Evolutionary conservation across 345 rosid genomes (phyloP).

Genomic region (Dovyalis caffra): DNA sequence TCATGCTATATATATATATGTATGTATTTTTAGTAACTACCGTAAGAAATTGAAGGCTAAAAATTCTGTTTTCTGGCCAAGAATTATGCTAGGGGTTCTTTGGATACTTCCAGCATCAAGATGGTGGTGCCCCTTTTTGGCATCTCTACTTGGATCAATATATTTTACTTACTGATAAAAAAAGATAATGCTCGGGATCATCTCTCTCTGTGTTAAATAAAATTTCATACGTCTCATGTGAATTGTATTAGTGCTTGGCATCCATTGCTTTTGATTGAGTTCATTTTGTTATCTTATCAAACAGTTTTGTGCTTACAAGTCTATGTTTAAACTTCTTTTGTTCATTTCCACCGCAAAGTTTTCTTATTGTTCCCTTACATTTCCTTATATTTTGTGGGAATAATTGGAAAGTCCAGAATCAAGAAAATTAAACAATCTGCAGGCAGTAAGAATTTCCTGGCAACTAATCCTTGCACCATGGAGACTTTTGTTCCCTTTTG

Average conservation of each 20-base stretch:
- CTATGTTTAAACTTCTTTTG: not conserved
- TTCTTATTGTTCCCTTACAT: not conserved
- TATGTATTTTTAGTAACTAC: not conserved
- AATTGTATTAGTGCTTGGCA: not conserved
- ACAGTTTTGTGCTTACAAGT: not conserved
- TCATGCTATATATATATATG: slow-evolving; percentile 1
- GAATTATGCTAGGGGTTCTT: not conserved
- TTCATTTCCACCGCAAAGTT: not conserved
- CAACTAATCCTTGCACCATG: slow-evolving; percentile 65
- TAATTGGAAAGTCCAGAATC: slow-evolving; percentile 51
- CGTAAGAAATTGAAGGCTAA: slow-evolving; percentile 3
- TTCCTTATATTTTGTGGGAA: not conserved
- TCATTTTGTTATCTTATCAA: not conserved
- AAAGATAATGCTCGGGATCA: not conserved
- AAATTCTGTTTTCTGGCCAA: slow-evolving; percentile 4
- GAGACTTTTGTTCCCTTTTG: slow-evolving; percentile 81
- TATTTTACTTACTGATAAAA: not conserved
- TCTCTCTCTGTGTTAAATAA: not conserved
- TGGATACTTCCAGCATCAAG: not conserved
- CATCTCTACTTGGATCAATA: not conserved
- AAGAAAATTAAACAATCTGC: slow-evolving; percentile 51
- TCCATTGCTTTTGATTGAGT: not conserved
- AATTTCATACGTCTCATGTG: not conserved
- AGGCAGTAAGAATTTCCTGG: slow-evolving; percentile 53
- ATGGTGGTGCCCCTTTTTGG: not conserved